Conservation (phyloP, 2,329 filamentous ascomycete genomes). For the Trichoderma arundinaceum region DNA sequence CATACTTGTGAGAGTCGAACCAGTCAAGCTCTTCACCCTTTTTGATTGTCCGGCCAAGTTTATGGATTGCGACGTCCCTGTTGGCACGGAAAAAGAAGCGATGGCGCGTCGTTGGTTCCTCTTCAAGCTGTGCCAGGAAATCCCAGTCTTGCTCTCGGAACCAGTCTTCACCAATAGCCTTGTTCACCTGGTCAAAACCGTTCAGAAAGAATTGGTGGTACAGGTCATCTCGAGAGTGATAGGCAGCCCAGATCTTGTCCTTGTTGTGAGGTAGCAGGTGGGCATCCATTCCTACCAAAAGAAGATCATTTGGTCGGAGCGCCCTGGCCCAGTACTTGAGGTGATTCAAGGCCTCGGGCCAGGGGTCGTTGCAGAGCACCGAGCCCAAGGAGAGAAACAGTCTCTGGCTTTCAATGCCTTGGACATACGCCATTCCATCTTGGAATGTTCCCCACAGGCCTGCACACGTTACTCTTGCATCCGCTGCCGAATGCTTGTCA, state of each 20-base stretch:
- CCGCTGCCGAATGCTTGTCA: conserved; percentile 38
- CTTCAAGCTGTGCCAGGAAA: conserved; percentile 46
- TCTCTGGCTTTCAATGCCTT: conserved; percentile 41
- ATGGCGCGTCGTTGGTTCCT: conserved; percentile 47
- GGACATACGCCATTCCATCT: conserved; percentile 44
- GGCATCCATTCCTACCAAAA: conserved; percentile 51
- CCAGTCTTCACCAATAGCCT: conserved; percentile 43
- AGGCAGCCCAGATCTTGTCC: conserved; percentile 50
- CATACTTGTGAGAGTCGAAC: conserved; percentile 53
- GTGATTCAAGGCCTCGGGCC: conserved; percentile 44
- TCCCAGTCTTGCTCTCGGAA: conserved; percentile 49
- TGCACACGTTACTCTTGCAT: conserved; percentile 43
- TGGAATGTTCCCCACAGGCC: conserved; percentile 51
- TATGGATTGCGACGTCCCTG: conserved; percentile 41
- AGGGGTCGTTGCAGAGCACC: conserved; percentile 51
- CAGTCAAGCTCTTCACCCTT: conserved; percentile 49
- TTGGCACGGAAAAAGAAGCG: conserved; percentile 49
- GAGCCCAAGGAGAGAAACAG: conserved; percentile 51
- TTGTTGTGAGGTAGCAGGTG: conserved; percentile 43
- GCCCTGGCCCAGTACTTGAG: conserved; percentile 47
- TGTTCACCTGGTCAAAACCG: conserved; percentile 48
- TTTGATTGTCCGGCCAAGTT: conserved; percentile 38
- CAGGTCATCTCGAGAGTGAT: conserved; percentile 47
- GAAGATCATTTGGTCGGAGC: conserved; percentile 44
- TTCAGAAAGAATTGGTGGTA: conserved; percentile 48